Conservation (phyloP, 345 rosid species). For the Lenwebbia sp. region DNA sequence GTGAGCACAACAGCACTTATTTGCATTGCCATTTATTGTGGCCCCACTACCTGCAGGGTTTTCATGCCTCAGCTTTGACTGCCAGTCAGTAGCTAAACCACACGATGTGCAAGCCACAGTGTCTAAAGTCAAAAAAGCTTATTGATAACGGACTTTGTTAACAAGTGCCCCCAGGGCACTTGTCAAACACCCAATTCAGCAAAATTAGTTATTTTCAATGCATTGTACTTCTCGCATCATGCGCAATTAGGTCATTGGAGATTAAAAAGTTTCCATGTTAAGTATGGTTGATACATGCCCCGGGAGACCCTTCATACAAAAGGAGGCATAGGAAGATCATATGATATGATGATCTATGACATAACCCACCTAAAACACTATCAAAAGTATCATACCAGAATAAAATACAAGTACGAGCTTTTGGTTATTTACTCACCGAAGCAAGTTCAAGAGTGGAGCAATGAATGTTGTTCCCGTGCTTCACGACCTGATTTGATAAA, state of each 20-base stretch:
- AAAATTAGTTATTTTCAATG: neutral
- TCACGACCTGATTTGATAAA: constrained; percentile 49
- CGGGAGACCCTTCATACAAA: neutral
- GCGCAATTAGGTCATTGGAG: neutral
- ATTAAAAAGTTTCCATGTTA: neutral
- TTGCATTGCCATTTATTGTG: neutral
- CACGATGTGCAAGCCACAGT: neutral
- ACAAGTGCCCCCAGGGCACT: neutral
- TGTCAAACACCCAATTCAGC: neutral
- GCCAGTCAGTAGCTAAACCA: neutral
- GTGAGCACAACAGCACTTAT: neutral
- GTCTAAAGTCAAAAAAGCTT: neutral
- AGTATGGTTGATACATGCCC: neutral
- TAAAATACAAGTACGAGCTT: neutral
- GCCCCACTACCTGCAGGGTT: neutral
- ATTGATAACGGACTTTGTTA: neutral
- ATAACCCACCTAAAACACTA: neutral
- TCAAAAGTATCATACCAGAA: neutral
- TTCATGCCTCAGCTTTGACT: neutral
- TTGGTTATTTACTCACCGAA: constrained; percentile 54
- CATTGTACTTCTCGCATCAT: neutral
- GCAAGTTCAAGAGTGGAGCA: constrained; percentile 92
- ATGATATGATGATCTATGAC: neutral
- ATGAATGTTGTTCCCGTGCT: constrained; percentile 87
- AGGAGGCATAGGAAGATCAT: neutral